Evolutionary conservation across 2,329 filamentous ascomycete species (phyloP).

Genomic region (Penicillium sp.): DNA sequence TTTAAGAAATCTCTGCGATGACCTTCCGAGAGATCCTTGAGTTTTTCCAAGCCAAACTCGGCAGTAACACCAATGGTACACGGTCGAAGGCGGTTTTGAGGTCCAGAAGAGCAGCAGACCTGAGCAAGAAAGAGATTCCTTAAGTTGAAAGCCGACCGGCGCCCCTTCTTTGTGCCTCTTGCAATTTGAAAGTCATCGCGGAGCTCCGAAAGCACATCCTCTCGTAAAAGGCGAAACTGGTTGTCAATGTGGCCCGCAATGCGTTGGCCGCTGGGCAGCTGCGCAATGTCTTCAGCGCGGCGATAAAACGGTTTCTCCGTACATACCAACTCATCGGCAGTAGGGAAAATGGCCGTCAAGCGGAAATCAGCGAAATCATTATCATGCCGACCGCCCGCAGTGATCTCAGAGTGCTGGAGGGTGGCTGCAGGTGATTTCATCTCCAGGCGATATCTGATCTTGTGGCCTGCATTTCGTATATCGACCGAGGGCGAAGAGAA

Average conservation of each 20-base stretch:
- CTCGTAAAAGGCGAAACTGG: constrained; percentile 68
- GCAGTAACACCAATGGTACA: constrained; percentile 47
- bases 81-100: constrained; percentile 23
- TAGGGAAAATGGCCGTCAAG: constrained; percentile 64
- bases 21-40: constrained; percentile 32
- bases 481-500: constrained; percentile 29
- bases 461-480: constrained; percentile 41
- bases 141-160: constrained; percentile 43
- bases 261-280: constrained; percentile 41
- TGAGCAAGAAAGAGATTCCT: constrained; percentile 34
- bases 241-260: constrained; percentile 62
- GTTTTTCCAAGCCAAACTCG: constrained; percentile 46
- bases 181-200: constrained; percentile 60
- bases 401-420: constrained; percentile 2
- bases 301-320: constrained; percentile 57
- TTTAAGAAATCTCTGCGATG: constrained; percentile 50
- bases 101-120: constrained; percentile 40
- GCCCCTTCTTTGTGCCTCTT: constrained; percentile 50
- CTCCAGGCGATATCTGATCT: constrained; percentile 43
- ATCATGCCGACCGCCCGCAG: constrained; percentile 68
- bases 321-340: constrained; percentile 62
- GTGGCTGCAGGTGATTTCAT: constrained; percentile 22
- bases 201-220: constrained; percentile 69
- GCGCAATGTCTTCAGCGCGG: constrained; percentile 51
- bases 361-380: constrained; percentile 67